These are phyloP conservation scores for Rhizopogon hawkerae DNA, from an alignment of 1,284 basidiomycete genomes.

Conservation along the genomic window DNA sequence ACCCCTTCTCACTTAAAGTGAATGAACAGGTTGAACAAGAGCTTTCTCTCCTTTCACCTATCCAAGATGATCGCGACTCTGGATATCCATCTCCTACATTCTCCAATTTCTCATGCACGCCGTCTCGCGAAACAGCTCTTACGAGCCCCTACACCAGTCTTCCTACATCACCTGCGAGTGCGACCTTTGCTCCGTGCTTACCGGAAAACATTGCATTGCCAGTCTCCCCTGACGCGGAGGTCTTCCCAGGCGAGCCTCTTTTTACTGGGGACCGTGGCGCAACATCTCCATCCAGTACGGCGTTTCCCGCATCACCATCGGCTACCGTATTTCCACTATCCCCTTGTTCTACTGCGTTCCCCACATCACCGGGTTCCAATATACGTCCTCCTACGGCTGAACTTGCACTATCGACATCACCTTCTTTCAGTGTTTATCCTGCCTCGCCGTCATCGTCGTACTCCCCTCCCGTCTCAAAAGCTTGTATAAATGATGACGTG, in stretches of 20 bases:
- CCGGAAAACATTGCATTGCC: constrained; percentile 21
- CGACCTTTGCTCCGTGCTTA: constrained; percentile 15
- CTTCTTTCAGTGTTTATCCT: constrained; percentile 3
- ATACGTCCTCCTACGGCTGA: background rate
- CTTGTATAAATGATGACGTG: background rate
- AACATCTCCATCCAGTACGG: constrained; percentile 5
- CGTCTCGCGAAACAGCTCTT: constrained; percentile 19
- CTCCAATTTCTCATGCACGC: constrained; percentile 21
- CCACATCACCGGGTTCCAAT: background rate
- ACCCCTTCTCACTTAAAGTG: constrained; percentile 6
- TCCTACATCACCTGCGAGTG: constrained; percentile 16
- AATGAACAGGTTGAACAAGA: constrained; percentile 15
- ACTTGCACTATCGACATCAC: background rate
- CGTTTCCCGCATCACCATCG: constrained; percentile 7
- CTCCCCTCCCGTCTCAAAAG: background rate
- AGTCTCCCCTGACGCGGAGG: constrained; percentile 17
- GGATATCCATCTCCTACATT: constrained; percentile 21
- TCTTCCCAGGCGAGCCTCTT: constrained; percentile 1
- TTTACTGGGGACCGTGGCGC: background rate
- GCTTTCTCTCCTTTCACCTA: constrained; percentile 8
- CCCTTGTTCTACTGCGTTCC: constrained; percentile 19
- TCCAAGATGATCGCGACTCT: constrained; percentile 23
- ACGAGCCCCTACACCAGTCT: constrained; percentile 20
- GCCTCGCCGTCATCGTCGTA: constrained; percentile 1
- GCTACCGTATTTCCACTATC: constrained; percentile 8